Base-by-base conservation (phyloP, 225 moss, liverwort and hornwort species). In the Asterella californica region DNA sequence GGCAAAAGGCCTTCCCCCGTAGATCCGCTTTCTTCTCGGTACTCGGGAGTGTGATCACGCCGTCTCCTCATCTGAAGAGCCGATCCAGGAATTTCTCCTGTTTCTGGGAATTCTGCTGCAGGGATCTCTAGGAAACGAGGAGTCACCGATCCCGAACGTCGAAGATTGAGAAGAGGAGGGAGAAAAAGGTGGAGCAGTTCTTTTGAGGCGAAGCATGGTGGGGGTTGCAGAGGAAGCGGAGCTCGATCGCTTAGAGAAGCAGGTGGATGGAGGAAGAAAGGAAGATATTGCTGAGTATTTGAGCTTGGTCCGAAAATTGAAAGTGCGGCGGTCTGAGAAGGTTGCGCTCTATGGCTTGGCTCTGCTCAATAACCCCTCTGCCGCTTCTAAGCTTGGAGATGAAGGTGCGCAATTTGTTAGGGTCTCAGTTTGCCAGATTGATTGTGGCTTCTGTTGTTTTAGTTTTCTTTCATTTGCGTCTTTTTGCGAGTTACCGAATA, bases 181-280 rank as follows among this genome's bases (percentile, higher is more conserved):
- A 55, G 77, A 45, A 42, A n/a, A 18, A 22, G 15, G 17, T n/a
- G 68, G 55, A 50, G 63, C 36, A 45, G 17, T 1, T 52, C n/a
- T 45, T 57, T 67, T 18, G 1, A 29, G 74, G 67, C 75, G 50
- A 52, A 79, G 45, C 81, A 82, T 80, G 89, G 79, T 78, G 85
- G 90, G 94, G 81, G 88, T 83, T 66, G 86, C 65, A 79, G 87
- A 94, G 63, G 87, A 94, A 79, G 90, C 80, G 73, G 96, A 96
- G 92, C 83, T 96, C 21, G 89, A 90, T 83, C 86, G 89, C 63
- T 81, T 94, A 83, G 96, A 96, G 90, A 87, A 88, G 88, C 92
- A 94, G 87, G 91, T 92, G 81, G 94, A 96, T 70, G 90, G 83
- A 79, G 96, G 92, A 47, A 88, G 94, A 48, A 87, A 90, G 49